Conservation (phyloP, 192 early-diverging fungal genomes). For the Coemansia sp. region DNA sequence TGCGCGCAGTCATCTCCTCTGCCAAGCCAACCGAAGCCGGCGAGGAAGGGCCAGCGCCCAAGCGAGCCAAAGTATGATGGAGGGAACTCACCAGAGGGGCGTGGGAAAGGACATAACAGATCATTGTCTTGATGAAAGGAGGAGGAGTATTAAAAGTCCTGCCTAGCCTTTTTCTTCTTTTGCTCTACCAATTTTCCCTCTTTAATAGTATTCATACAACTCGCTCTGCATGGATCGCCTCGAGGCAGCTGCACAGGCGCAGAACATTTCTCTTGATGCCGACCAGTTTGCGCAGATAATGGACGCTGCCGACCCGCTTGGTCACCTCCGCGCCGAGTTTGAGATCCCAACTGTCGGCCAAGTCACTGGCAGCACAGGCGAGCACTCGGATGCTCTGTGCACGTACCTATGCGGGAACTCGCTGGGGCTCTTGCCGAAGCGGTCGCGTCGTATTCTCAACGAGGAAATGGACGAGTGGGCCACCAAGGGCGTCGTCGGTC, state of each 20-base stretch:
- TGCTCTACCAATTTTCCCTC: not conserved
- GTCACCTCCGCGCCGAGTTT: conserved; percentile 70
- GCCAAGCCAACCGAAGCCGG: conserved; percentile 14
- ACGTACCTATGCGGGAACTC: conserved; percentile 96
- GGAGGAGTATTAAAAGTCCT: too few species aligned
- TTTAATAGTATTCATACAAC: not conserved
- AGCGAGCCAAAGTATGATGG: not conserved
- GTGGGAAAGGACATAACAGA: not conserved
- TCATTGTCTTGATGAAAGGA: not conserved
- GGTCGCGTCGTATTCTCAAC: conserved; percentile 66
- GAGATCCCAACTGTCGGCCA: conserved; percentile 64
- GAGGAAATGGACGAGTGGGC: conserved; percentile 95
- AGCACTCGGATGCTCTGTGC: conserved; percentile 36
- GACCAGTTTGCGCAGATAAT: conserved; percentile 62
- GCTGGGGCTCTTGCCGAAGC: conserved; percentile 83
- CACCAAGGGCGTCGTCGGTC: conserved; percentile 82
- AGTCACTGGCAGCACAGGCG: conserved; percentile 28
- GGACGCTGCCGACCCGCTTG: conserved; percentile 67
- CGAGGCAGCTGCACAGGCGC: conserved; percentile 17
- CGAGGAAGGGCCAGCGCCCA: not conserved
- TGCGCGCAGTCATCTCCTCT: conserved; percentile 36
- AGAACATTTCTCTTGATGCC: conserved; percentile 29
- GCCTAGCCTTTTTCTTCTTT: not conserved
- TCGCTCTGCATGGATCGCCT: conserved; percentile 34
- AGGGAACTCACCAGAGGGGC: not conserved